These are phyloP conservation scores for Alternaria consortialis DNA, from an alignment of 2,329 filamentous ascomycete species.

Conservation along the genomic window DNA sequence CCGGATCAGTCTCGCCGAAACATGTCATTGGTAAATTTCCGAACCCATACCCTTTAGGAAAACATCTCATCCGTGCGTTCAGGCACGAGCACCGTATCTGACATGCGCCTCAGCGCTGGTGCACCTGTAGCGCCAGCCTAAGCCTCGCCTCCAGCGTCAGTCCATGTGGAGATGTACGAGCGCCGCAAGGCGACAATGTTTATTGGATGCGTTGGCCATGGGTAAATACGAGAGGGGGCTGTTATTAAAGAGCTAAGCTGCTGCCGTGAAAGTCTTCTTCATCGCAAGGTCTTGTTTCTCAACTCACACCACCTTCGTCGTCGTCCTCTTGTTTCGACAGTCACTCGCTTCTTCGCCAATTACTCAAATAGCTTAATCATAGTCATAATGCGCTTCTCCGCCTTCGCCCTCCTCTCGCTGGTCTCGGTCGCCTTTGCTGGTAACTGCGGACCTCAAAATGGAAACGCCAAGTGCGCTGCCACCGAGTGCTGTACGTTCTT, in stretches of 20 bases:
- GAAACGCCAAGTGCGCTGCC: constrained; percentile 44
- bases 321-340: constrained; percentile 7
- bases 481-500: constrained; percentile 48
- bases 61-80: constrained; percentile 19
- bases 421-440: constrained; percentile 38
- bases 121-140: constrained; percentile 26
- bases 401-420: constrained; percentile 38
- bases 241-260: constrained; percentile 15
- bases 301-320: background rate
- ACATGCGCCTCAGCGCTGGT: constrained; percentile 10
- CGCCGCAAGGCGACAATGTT: constrained; percentile 9
- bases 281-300: background rate
- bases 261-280: background rate
- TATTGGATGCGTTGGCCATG: constrained; percentile 22
- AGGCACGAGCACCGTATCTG: constrained; percentile 21
- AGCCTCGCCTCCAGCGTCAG: constrained; percentile 19
- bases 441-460: constrained; percentile 49
- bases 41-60: background rate
- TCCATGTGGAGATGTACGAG: constrained; percentile 15
- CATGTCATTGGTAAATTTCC: constrained; percentile 9
- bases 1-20: constrained; percentile 14
- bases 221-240: constrained; percentile 24
- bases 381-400: constrained; percentile 45
- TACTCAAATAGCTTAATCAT: constrained; percentile 8
- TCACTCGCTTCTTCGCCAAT: constrained; percentile 11